These are phyloP conservation scores for Hordeum vulgare DNA, from an alignment of 176 grass and related monocot genomes.

Conservation along the genomic window MorexV3_pseudomolecules_assembly NC_058523.1:517253555-517254054, in stretches of 20 bases:
- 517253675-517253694: conserved; percentile 91
- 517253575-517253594: conserved; percentile 83
- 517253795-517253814: conserved; percentile 53
- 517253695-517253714: conserved; percentile 98
- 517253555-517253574: conserved; percentile 42
- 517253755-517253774: conserved; percentile 88
- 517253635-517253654: conserved; percentile 78
- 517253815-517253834: background rate
- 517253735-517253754: conserved; percentile 85
- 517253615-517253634: conserved; percentile 99
- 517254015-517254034: conserved; percentile 10
- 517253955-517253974: conserved; percentile 95
- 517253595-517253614: conserved; percentile 87
- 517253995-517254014: conserved; percentile 84
- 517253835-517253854: background rate
- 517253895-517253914: conserved; percentile 90
- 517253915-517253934: conserved; percentile 95
- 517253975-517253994: conserved; percentile 80
- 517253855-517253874: too few species aligned
- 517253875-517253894: conserved; percentile 4
- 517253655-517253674: conserved; percentile 96
- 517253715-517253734: conserved; percentile 89
- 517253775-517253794: conserved; percentile 85
- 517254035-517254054: background rate
- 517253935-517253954: conserved; percentile 96